These are phyloP conservation scores for Cystobasidium tubakii DNA, from an alignment of 768 basidiomycete species.

Conservation along the genomic window DNA sequence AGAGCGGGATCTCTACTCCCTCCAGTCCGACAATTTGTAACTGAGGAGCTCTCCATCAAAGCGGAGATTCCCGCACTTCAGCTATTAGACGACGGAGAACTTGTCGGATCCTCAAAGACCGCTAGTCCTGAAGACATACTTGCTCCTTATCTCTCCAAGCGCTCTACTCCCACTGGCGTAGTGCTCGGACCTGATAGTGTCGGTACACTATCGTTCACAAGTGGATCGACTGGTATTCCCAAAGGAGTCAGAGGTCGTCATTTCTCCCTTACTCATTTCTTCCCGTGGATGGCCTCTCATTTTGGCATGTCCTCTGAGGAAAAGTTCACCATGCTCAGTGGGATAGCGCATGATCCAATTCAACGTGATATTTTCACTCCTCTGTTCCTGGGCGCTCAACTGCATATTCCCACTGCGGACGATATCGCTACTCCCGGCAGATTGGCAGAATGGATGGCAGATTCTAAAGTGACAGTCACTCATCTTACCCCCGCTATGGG, in stretches of 20 bases:
- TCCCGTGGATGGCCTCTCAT: constrained; percentile 94
- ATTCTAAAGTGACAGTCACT: constrained; percentile 82
- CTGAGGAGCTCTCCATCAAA: constrained; percentile 70
- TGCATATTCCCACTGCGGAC: constrained; percentile 92
- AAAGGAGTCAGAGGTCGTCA: constrained; percentile 96
- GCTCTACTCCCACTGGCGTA: constrained; percentile 69
- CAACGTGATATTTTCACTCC: constrained; percentile 99
- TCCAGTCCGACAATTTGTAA: constrained; percentile 74
- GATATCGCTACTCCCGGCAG: constrained; percentile 95
- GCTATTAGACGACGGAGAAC: constrained; percentile 60
- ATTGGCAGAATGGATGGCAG: constrained; percentile 97
- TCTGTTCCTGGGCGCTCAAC: constrained; percentile 88
- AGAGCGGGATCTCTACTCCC: constrained; percentile 77
- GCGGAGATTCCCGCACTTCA: constrained; percentile 85
- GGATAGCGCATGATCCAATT: constrained; percentile 98
- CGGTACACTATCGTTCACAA: constrained; percentile 91
- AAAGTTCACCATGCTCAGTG: constrained; percentile 96
- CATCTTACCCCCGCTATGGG: constrained; percentile 99
- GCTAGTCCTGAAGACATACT: constrained; percentile 59
- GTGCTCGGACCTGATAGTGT: constrained; percentile 88
- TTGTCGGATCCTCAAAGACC: constrained; percentile 60
- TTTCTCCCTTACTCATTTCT: constrained; percentile 95
- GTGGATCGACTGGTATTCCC: constrained; percentile 93
- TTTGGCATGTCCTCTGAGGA: constrained; percentile 69
- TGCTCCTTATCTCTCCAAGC: constrained; percentile 54